A percentile compares a stretch with the other conserved stretches of the same genome.
phyloP scores from a whole-genome alignment of 139 green algal genomes.

The Volvox africanus region DNA sequence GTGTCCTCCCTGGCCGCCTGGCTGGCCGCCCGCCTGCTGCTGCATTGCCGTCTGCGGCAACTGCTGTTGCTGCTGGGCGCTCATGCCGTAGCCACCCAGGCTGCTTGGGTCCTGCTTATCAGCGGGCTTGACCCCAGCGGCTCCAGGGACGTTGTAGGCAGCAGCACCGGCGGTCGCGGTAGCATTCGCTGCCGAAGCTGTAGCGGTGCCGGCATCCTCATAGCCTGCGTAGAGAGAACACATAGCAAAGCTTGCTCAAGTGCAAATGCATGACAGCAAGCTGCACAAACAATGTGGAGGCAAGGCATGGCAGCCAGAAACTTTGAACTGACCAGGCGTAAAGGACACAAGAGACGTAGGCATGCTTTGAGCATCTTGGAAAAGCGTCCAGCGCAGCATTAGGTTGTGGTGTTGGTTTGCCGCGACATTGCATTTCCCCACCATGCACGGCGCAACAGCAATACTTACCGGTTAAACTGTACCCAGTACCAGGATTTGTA shows the following conservation, averaged over 20 bases:
- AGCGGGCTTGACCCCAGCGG: slow-evolving; percentile 13
- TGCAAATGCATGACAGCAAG: too few relatives aligned
- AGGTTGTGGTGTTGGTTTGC: too few relatives aligned
- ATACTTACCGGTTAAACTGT: slow-evolving; percentile 35
- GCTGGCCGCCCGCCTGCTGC: slow-evolving; percentile 29
- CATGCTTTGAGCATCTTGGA: too few relatives aligned
- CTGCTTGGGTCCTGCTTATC: slow-evolving; percentile 43
- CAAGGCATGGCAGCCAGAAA: too few relatives aligned
- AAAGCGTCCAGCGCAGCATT: too few relatives aligned
- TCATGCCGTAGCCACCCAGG: slow-evolving; percentile 43
- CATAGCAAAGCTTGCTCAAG: not conserved
- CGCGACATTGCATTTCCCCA: too few relatives aligned
- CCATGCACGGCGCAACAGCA: not conserved
- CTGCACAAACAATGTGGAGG: too few relatives aligned
- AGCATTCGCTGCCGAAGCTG: slow-evolving; percentile 11
- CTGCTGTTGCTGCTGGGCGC: slow-evolving; percentile 33
- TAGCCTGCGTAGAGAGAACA: not conserved
- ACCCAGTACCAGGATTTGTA: slow-evolving; percentile 24
- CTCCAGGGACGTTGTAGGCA: slow-evolving; percentile 22
- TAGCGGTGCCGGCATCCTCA: slow-evolving; percentile 16
- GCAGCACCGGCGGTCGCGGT: not conserved
- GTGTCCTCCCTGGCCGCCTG: slow-evolving; percentile 11
- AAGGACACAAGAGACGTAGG: too few relatives aligned
- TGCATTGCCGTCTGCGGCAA: slow-evolving; percentile 30
- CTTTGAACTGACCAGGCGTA: too few relatives aligned